These are phyloP conservation scores for Pelagophyceae sp. DNA, from an alignment of 352 stramenopile genomes.

Conservation along the genomic window DNA sequence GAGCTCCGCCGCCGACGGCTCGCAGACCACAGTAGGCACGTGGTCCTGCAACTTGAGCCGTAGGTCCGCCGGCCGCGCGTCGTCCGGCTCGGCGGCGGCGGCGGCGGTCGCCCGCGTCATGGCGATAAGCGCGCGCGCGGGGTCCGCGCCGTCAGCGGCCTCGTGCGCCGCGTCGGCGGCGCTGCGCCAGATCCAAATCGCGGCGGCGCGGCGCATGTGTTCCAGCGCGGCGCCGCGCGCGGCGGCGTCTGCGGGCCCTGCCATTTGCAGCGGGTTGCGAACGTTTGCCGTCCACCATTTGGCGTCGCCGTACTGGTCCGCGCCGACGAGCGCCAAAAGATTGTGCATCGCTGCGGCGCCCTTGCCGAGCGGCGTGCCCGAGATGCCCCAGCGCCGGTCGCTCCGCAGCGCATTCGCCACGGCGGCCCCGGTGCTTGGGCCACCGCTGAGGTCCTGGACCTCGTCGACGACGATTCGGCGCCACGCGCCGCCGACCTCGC, in stretches of 20 bases:
- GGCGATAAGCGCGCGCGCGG: not conserved
- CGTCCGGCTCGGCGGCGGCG: not conserved
- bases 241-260: not conserved
- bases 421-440: not conserved
- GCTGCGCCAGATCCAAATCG: not conserved
- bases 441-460: not conserved
- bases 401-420: not conserved
- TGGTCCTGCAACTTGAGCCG: not conserved
- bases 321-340: not conserved
- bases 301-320: not conserved
- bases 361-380: not conserved
- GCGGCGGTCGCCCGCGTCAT: not conserved
- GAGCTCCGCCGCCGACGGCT: not conserved
- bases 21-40: not conserved
- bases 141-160: not conserved
- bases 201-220: not conserved
- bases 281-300: not conserved
- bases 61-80: not conserved
- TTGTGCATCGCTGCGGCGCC: not conserved
- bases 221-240: not conserved
- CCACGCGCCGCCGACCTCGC: not conserved
- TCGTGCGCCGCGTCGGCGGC: not conserved
- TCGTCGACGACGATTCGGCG: slow-evolving; percentile 5
- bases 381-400: slow-evolving; percentile 5
- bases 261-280: not conserved